A percentile compares a stretch with the other conserved stretches of the same genome.
phyloP scores from a whole-genome alignment of 2,329 filamentous ascomycete genomes.

The Scedosporium minutisporum region DNA sequence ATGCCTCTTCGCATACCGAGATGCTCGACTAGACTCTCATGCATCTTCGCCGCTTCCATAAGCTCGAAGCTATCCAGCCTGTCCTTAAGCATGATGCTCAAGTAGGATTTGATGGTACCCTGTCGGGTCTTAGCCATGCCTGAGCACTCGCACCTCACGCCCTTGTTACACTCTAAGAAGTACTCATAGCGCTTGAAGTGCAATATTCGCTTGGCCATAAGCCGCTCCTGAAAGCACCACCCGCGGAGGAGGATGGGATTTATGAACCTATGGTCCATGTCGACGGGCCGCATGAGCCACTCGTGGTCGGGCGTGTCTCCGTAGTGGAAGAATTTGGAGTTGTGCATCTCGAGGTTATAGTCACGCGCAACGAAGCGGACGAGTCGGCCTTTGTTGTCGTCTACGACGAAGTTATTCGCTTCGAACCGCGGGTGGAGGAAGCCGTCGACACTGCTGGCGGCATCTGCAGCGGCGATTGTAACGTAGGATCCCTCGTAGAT shows the following conservation, averaged over 20 bases:
- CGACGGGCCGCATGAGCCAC: constrained; percentile 2
- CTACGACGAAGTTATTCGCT: neutral
- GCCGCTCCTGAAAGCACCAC: constrained; percentile 21
- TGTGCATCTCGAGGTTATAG: neutral
- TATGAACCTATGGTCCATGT: neutral
- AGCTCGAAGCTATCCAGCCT: neutral
- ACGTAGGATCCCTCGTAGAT: constrained; percentile 17
- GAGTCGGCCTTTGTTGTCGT: neutral
- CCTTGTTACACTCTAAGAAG: constrained; percentile 15
- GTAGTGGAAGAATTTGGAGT: constrained; percentile 1
- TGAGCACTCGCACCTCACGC: constrained; percentile 17
- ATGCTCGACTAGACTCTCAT: constrained; percentile 15
- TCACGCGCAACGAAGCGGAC: neutral
- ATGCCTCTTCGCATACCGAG: constrained; percentile 7
- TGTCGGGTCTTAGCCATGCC: constrained; percentile 4
- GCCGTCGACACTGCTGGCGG: constrained; percentile 11
- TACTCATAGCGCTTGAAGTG: constrained; percentile 19
- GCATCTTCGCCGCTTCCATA: constrained; percentile 11
- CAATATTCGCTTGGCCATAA: constrained; percentile 16
- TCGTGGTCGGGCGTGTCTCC: constrained; percentile 5
- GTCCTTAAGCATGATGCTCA: constrained; percentile 7
- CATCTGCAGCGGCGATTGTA: constrained; percentile 15
- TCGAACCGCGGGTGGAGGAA: constrained; percentile 12
- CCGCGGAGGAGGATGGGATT: constrained; percentile 15
- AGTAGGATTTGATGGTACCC: constrained; percentile 10